Evolutionary conservation across 2,329 filamentous ascomycete genomes (phyloP), one percentile per base, ranked within the genome.

Genomic region (Dendryphion nanum): DNA sequence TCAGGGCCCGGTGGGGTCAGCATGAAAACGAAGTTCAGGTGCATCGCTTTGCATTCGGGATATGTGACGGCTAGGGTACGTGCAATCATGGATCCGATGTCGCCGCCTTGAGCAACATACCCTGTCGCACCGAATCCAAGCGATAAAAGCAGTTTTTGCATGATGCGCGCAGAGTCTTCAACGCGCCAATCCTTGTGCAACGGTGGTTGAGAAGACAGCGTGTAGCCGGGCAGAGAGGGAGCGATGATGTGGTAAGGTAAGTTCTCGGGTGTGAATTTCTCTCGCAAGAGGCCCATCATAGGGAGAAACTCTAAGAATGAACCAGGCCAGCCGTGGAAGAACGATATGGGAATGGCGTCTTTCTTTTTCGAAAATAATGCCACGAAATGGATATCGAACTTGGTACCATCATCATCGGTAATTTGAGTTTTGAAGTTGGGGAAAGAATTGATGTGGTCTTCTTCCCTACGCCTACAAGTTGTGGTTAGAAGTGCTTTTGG

Each of bases 241-340:
- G 75, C 71, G 23, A 82, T 68, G 30, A 81, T 56, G 46, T 82
- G 77, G 50, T 77, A 82, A 0, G 78, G 78, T 13, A 81, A 59
- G 0, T 61, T 66, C 0, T 71, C 60, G 0, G 75, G 67, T 0
- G 69, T 68, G 50, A 80, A 79, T 37, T 72, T 73, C 3, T 64
- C 50, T 18, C 55, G 55, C 2, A 81, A 55, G 3, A 75, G 29
- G 1, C 69, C 52, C 37, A 82, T 53, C 6, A 79, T 61, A 1
- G 70, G 70, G 2, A 82, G 49, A 47, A 81, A 82, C 44, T 82
- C 79, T 1, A 76, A 53, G 41, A 79, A 76, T 1, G 65, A 59
- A 15, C 66, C 67, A 1, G 77, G 77, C 76, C 76, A 81, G 31
- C 78, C 78, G 44, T 81, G 77, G n/a, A 76, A 51, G 8, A 78